Base-by-base conservation (phyloP, 768 basidiomycete genomes). In the Auriscalpium vulgare region DNA sequence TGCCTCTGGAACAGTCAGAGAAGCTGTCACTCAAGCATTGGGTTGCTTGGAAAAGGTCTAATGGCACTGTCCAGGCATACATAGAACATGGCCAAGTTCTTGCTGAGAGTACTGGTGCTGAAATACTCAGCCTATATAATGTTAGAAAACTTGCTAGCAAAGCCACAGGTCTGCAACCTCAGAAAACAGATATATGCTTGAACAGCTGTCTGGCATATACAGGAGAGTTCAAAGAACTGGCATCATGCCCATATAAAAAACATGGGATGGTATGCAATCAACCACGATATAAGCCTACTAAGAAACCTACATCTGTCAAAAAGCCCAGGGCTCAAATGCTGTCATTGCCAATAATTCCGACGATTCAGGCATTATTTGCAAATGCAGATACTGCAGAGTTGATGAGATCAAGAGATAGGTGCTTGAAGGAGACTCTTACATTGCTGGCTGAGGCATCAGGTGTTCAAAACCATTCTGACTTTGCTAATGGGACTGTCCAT, bases 181-280 rank as follows among this genome's bases (percentile, higher is more conserved):
- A 9, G 9, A 13, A 16, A 16, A 37, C 23, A 14, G 38, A 43
- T 40, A 51, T 51, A 13, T 51, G 51, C 17, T 37, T 19, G 13
- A 51, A 53, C 37, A 53, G 23, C 10, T 53, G 51, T 43, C 29
- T 53, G 51, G 51, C 51, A 4, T 53, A 21, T 40, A 53, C 40
- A 8, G 51, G 51, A 4, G 51, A 53, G 4, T 53, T 23, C n/a
- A 5, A 37, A n/a, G 47, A 37, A 14, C 21, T 11, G 3, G 8
- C 36, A 8, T 14, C 13, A 9, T 34, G 19, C 40, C 17, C 6
- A 1, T 52, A 43, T 29, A 13, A 19, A 9, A 10, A 34, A 8
- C 21, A 44, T 16, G 8, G 29, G 5, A 10, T 19, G 1, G 11
- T 21, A 10, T n/a, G n/a, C 29, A 13, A 10, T 3, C 13, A 44